Percentiles rank a stretch among this genome's conserved stretches.
Evolutionary conservation across 345 rosid genomes (phyloP).

Genomic region (Euphorbia peplus): DNA sequence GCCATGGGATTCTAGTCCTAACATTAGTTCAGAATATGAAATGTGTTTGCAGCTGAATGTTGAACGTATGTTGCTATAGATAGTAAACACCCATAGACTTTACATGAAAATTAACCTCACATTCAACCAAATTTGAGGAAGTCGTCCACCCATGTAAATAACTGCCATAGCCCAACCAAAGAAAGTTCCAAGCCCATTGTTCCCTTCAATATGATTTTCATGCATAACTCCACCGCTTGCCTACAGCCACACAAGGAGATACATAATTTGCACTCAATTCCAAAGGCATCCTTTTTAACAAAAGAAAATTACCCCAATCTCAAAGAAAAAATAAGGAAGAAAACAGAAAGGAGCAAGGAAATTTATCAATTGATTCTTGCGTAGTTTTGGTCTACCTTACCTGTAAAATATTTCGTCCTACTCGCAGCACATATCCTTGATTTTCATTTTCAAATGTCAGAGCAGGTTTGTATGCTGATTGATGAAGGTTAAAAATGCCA

Average conservation of each 20-base stretch:
- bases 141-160: slow-evolving; percentile 88
- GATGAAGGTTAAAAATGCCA: slow-evolving; percentile 45
- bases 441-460: slow-evolving; percentile 28
- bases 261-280: slow-evolving; percentile 7
- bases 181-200: slow-evolving; percentile 43
- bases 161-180: slow-evolving; percentile 90
- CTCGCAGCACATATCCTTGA: slow-evolving; percentile 42
- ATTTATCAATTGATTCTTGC: not conserved
- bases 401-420: slow-evolving; percentile 68
- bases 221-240: slow-evolving; percentile 27
- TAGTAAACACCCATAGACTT: not conserved
- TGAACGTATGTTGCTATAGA: not conserved
- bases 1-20: not conserved
- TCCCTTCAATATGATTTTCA: slow-evolving; percentile 33
- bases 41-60: not conserved
- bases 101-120: slow-evolving; percentile 34
- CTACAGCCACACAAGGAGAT: slow-evolving; percentile 35
- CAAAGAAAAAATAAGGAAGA: not conserved
- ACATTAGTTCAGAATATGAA: not conserved
- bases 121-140: slow-evolving; percentile 82
- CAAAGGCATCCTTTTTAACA: not conserved
- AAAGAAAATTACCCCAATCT: not conserved
- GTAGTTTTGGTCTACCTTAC: slow-evolving; percentile 28
- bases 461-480: slow-evolving; percentile 20
- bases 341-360: not conserved